These are phyloP conservation scores for Cymbopogon flexuosus DNA, from an alignment of 202 grass and related monocot genomes.

Conservation along the genomic window DNA sequence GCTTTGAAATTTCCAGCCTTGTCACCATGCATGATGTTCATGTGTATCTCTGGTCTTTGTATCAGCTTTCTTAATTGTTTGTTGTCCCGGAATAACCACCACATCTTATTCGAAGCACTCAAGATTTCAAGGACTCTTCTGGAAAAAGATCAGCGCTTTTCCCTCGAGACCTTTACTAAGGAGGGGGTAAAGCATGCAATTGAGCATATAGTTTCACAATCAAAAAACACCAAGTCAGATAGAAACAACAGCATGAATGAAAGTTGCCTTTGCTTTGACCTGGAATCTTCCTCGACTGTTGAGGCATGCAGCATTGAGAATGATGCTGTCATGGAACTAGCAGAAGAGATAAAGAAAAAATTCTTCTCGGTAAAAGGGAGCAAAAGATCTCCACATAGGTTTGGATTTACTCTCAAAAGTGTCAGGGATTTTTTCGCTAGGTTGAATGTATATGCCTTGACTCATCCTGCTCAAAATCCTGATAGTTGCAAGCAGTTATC, in stretches of 20 bases:
- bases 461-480: conserved; percentile 6
- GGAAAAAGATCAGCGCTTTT: conserved; percentile 45
- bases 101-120: conserved; percentile 41
- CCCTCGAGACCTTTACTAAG: conserved; percentile 41
- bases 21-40: conserved; percentile 17
- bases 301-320: conserved; percentile 46
- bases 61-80: conserved; percentile 54
- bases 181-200: conserved; percentile 55
- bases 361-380: conserved; percentile 21
- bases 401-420: conserved; percentile 27
- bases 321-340: conserved; percentile 39
- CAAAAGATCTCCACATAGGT: conserved; percentile 25
- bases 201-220: conserved; percentile 35
- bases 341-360: conserved; percentile 41
- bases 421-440: conserved; percentile 28
- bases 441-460: conserved; percentile 26
- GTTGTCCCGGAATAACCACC: conserved; percentile 46
- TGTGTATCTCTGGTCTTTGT: conserved; percentile 12
- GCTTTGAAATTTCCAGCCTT: background rate
- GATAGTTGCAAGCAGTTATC: conserved; percentile 37
- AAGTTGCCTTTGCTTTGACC: conserved; percentile 43
- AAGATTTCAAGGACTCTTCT: conserved; percentile 45
- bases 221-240: conserved; percentile 22
- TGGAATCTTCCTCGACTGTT: conserved; percentile 13
- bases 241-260: conserved; percentile 22